phyloP scores from a whole-genome alignment of 2,329 filamentous ascomycete species.

The Xylariales sp. region DNA sequence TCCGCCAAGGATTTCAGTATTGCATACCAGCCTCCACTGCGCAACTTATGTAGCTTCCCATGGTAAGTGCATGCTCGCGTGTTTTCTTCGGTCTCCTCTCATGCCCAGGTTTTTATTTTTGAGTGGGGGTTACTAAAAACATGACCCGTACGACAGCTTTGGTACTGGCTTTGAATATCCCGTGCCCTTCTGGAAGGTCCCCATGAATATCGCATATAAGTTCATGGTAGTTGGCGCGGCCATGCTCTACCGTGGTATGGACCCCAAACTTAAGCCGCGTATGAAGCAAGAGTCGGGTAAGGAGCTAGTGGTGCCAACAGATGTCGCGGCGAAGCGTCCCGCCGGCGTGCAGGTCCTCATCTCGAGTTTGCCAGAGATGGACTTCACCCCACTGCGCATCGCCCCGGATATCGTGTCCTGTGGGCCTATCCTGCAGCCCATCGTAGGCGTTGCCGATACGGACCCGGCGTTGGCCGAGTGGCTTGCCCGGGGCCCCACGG shows the following conservation, averaged over 20 bases:
- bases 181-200: constrained; percentile 5
- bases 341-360: constrained; percentile 9
- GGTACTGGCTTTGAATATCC: constrained; percentile 2
- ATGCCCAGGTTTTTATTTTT: no score
- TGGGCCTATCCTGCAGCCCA: constrained; percentile 37
- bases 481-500: constrained; percentile 11
- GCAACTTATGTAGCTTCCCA: constrained; percentile 24
- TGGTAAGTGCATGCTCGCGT: no score
- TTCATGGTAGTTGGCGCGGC: constrained; percentile 12
- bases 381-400: constrained; percentile 12
- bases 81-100: no score
- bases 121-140: no score
- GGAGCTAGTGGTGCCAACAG: constrained; percentile 14
- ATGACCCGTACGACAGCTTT: no score
- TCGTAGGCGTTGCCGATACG: constrained; percentile 26
- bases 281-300: constrained; percentile 14
- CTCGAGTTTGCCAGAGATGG: constrained; percentile 11
- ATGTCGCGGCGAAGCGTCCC: constrained; percentile 9
- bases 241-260: no score
- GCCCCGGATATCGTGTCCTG: constrained; percentile 9
- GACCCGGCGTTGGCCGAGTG: constrained; percentile 25
- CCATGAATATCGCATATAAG: constrained; percentile 7
- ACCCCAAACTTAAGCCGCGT: no score
- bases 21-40: neutral
- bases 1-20: constrained; percentile 28